Evolutionary conservation across 345 rosid species (phyloP).

Genomic region (Salix purpurea): DNA sequence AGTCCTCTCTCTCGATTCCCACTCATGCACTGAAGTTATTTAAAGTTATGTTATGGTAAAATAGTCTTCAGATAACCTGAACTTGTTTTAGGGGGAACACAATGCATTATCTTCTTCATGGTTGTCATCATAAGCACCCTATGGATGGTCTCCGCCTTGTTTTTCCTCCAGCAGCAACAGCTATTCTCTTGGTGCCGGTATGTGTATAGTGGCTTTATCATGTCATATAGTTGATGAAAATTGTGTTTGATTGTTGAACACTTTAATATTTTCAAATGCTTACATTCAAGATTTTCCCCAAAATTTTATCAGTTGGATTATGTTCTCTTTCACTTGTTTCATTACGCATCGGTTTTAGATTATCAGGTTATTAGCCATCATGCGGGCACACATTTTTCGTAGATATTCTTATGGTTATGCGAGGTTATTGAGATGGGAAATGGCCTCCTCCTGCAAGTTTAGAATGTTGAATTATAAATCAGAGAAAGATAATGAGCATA

Average conservation of each 20-base stretch:
- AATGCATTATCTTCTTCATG: constrained; percentile 74
- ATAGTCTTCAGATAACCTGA: neutral
- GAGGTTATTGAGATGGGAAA: neutral
- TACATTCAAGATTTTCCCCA: neutral
- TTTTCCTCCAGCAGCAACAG: constrained; percentile 79
- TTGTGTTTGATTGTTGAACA: neutral
- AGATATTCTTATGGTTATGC: neutral
- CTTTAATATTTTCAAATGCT: neutral
- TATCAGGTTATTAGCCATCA: neutral
- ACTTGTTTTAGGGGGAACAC: constrained; percentile 63
- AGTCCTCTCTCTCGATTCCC: constrained; percentile 25
- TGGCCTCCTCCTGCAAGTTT: neutral
- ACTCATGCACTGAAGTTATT: neutral
- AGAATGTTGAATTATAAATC: neutral
- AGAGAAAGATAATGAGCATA: neutral
- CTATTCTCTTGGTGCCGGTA: constrained; percentile 61
- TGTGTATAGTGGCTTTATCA: constrained; percentile 11
- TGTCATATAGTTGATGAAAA: neutral
- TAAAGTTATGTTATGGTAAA: neutral
- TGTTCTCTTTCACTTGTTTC: neutral
- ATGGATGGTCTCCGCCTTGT: constrained; percentile 84
- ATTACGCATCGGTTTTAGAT: neutral
- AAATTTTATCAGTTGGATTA: neutral
- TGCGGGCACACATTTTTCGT: neutral
- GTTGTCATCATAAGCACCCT: constrained; percentile 93